Percentiles rank a stretch among this genome's conserved stretches.
phyloP scores from a whole-genome alignment of 768 basidiomycete species.

The Rickenella mellea region DNA sequence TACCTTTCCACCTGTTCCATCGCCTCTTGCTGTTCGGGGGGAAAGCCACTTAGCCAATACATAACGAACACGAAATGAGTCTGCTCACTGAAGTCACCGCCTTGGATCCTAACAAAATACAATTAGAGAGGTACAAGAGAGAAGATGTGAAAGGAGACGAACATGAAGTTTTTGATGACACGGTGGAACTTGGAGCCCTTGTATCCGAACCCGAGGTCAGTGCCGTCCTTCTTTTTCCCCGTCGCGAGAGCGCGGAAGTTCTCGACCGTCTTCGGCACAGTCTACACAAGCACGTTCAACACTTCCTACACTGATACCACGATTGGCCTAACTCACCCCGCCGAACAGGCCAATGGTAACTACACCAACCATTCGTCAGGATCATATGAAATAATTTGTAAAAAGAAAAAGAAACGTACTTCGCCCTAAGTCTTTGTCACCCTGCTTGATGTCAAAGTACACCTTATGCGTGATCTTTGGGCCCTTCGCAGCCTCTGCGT shows the following conservation, averaged over 20 bases:
- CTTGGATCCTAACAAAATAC: constrained; percentile 66
- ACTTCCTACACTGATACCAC: not conserved
- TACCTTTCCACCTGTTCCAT: constrained; percentile 89
- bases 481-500: constrained; percentile 73
- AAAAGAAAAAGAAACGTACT: constrained; percentile 32
- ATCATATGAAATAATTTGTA: not conserved
- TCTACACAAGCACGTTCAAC: constrained; percentile 30
- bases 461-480: constrained; percentile 90
- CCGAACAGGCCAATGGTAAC: constrained; percentile 88
- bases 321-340: constrained; percentile 40
- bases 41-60: constrained; percentile 11
- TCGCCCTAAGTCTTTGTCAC: constrained; percentile 77
- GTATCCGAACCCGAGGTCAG: constrained; percentile 71
- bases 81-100: constrained; percentile 95
- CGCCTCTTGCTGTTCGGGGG: constrained; percentile 52
- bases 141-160: constrained; percentile 4
- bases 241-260: constrained; percentile 94
- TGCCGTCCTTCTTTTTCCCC: constrained; percentile 71
- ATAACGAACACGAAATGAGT: constrained; percentile 5
- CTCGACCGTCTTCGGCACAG: constrained; percentile 92
- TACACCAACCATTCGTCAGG: constrained; percentile 19
- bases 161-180: constrained; percentile 92
- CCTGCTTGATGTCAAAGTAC: constrained; percentile 92
- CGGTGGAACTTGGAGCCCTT: constrained; percentile 96
- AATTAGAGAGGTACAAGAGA: constrained; percentile 12